Conservation (phyloP, 768 basidiomycete genomes). For the Kwoniella pini region DNA sequence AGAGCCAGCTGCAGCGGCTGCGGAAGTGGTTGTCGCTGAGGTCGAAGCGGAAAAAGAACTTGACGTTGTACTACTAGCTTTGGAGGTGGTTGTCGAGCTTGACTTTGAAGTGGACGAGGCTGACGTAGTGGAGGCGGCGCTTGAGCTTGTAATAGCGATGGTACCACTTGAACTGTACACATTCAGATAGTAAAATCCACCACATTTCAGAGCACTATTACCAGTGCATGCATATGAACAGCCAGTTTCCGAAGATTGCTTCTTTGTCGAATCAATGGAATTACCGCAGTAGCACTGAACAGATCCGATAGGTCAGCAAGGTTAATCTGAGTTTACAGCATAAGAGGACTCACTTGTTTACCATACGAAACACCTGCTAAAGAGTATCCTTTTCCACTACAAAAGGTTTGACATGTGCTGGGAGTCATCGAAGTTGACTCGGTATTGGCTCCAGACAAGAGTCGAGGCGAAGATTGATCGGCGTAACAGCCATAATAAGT, state of each 20-base stretch:
- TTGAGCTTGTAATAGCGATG: neutral
- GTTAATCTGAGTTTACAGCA: neutral
- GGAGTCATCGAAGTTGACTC: conserved; percentile 23
- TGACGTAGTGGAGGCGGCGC: conserved; percentile 12
- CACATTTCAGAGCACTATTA: conserved; percentile 20
- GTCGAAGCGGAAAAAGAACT: neutral
- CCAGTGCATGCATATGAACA: conserved; percentile 25
- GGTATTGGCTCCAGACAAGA: neutral
- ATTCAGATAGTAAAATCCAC: conserved; percentile 25
- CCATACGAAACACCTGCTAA: conserved; percentile 22
- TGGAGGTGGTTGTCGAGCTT: neutral
- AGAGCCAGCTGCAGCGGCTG: neutral
- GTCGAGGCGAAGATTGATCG: conserved; percentile 5
- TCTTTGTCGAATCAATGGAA: conserved; percentile 10
- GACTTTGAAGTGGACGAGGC: conserved; percentile 5
- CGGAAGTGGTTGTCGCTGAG: neutral
- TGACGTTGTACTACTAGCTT: neutral
- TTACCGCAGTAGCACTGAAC: conserved; percentile 35
- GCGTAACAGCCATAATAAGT: conserved; percentile 22
- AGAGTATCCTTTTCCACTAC: conserved; percentile 21
- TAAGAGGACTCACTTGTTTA: conserved; percentile 12
- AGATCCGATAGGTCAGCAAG: conserved; percentile 8
- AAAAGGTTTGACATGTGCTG: conserved; percentile 19
- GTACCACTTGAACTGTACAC: conserved; percentile 13
- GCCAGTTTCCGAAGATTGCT: conserved; percentile 7